Evolutionary conservation across 2,329 filamentous ascomycete genomes (phyloP), one percentile per base, ranked within the genome.

Genomic region (Lomentospora prolificans): DNA sequence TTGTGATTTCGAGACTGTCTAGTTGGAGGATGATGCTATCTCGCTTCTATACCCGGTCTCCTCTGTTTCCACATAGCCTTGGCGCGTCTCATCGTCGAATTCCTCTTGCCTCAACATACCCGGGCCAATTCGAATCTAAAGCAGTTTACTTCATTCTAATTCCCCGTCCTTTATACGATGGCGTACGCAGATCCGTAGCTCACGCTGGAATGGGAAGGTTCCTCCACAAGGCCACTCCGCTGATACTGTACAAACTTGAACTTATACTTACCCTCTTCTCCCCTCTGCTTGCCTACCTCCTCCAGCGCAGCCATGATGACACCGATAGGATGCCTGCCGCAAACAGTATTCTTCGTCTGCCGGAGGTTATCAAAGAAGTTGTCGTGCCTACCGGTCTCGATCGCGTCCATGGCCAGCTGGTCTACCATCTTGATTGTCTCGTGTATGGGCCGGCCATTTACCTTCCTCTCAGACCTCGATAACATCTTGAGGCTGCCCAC

Each of bases 101-200:
- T 27, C 31, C 51, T 39, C 46, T 12, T 31, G 25, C 19, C 17
- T 55, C 36, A 41, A 41, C 36, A 41, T 4, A 41, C 36, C 3
- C 9, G n/a, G 10, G 19, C n/a, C n/a, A n/a, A n/a, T n/a, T n/a
- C n/a, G n/a, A n/a, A n/a, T n/a, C n/a, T n/a, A n/a, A n/a, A n/a
- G n/a, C n/a, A n/a, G n/a, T n/a, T n/a, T n/a, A n/a, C n/a, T n/a
- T n/a, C n/a, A n/a, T n/a, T n/a, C n/a, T n/a, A n/a, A n/a, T n/a
- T n/a, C n/a, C n/a, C n/a, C n/a, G n/a, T n/a, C 22, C 51, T 10
- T 65, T 51, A 90, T 31, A 90, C 65, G 14, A 91, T 76, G 7
- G 91, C 90, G 75, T 94, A 95, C 3, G 90, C 94, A 67, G 91
- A 92, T 3, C 89, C 90, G 69, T 99, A 99, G 71, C 91, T 96